Conservation (phyloP, 805 yeast species). For the Sugiyamaella lignohabitans region DNA sequence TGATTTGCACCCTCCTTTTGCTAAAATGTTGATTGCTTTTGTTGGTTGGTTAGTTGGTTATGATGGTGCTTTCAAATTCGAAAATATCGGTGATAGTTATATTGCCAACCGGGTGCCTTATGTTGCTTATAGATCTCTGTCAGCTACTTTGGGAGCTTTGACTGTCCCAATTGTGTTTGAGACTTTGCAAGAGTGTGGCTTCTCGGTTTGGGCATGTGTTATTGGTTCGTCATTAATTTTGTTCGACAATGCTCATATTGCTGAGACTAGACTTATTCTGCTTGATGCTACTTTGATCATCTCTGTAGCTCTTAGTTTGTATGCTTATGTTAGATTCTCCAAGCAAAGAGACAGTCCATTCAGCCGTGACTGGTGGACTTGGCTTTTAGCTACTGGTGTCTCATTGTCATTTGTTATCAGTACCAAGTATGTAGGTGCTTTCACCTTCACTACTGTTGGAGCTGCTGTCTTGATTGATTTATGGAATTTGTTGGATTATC, state of each 20-base stretch:
- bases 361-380: slow-evolving; percentile 69
- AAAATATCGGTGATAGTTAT: slow-evolving; percentile 79
- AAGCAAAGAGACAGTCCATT: slow-evolving; percentile 59
- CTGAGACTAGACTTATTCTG: slow-evolving; percentile 83
- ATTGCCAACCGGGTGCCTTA: slow-evolving; percentile 77
- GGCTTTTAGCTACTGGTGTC: slow-evolving; percentile 81
- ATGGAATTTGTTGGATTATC: slow-evolving; percentile 78
- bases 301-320: slow-evolving; percentile 75
- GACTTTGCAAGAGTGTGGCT: slow-evolving; percentile 80
- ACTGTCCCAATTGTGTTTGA: slow-evolving; percentile 79
- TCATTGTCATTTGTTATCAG: slow-evolving; percentile 87
- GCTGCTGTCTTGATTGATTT: slow-evolving; percentile 76
- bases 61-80: slow-evolving; percentile 88
- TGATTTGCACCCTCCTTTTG: slow-evolving; percentile 98
- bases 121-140: slow-evolving; percentile 69
- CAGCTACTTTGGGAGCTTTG: slow-evolving; percentile 74
- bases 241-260: slow-evolving; percentile 84
- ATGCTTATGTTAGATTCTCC: slow-evolving; percentile 72
- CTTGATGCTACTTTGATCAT: slow-evolving; percentile 85
- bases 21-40: slow-evolving; percentile 82
- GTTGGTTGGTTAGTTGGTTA: slow-evolving; percentile 87
- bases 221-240: slow-evolving; percentile 70
- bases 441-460: slow-evolving; percentile 86
- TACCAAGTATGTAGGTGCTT: slow-evolving; percentile 92
- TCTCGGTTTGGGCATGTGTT: slow-evolving; percentile 70